phyloP scores from a whole-genome alignment of 345 rosid species.

The Raphanus sativus region DNA sequence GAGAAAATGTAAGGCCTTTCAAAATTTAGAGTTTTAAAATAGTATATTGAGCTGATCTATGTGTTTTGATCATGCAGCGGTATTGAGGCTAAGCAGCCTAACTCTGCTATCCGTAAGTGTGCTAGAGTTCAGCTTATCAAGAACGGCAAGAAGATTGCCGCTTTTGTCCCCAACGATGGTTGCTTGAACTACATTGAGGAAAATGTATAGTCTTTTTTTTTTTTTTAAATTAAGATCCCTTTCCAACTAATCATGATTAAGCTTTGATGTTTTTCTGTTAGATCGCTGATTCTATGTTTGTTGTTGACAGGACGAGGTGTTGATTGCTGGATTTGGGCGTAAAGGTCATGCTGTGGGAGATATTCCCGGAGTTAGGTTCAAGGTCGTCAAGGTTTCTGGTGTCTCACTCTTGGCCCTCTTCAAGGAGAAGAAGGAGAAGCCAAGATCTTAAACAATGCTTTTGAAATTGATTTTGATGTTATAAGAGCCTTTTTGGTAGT shows the following conservation, averaged over 20 bases:
- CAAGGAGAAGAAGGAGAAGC: background rate
- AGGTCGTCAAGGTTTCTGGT: background rate
- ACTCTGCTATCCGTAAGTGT: slow-evolving; percentile 76
- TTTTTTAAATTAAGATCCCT: background rate
- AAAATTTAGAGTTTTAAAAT: too few relatives aligned
- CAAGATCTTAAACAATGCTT: background rate
- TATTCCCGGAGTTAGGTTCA: background rate
- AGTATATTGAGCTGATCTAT: too few relatives aligned
- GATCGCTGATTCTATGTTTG: background rate
- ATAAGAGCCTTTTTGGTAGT: background rate
- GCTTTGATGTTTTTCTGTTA: background rate
- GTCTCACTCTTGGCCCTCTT: background rate
- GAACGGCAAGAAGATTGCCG: slow-evolving; percentile 69
- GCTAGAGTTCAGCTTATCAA: slow-evolving; percentile 71
- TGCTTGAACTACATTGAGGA: slow-evolving; percentile 24
- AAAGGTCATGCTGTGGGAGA: slow-evolving; percentile 54
- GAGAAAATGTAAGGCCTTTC: slow-evolving; percentile 53
- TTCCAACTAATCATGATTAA: too few relatives aligned
- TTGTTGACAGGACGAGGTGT: slow-evolving; percentile 59
- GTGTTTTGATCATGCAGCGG: slow-evolving; percentile 32
- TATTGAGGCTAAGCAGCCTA: slow-evolving; percentile 59
- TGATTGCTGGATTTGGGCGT: slow-evolving; percentile 74
- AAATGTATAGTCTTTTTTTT: background rate
- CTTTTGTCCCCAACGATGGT: slow-evolving; percentile 21
- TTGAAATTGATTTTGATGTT: too few relatives aligned